Conservation (phyloP, 371 early-diverging fungal genomes). For the Mortierella sp. region DNA sequence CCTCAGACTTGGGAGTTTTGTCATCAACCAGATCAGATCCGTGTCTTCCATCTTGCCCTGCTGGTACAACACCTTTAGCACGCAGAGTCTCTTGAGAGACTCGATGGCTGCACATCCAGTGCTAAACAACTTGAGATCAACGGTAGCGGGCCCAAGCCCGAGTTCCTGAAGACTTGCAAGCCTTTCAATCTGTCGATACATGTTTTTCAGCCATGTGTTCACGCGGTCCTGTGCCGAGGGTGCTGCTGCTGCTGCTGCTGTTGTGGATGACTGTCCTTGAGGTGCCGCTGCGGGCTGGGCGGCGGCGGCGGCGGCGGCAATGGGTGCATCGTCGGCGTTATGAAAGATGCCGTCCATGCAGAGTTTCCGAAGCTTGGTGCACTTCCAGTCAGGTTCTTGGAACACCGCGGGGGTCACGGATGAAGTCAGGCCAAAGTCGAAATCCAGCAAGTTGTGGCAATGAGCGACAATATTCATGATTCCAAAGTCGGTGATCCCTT, state of each 20-base stretch:
- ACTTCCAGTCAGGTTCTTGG: constrained; percentile 21
- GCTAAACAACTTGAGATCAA: constrained; percentile 3
- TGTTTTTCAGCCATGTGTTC: not conserved
- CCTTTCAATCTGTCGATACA: constrained; percentile 24
- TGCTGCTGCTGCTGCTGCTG: not conserved
- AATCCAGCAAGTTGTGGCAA: constrained; percentile 6
- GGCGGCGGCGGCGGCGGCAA: too few relatives aligned
- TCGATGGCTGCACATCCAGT: not conserved
- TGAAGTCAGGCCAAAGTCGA: constrained; percentile 7
- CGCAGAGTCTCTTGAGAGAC: not conserved
- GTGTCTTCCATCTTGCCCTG: not conserved
- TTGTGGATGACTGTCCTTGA: not conserved
- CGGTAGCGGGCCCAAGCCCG: constrained; percentile 3
- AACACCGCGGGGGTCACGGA: constrained; percentile 3
- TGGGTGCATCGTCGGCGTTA: not conserved
- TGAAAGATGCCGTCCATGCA: not conserved
- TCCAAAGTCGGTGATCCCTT: not conserved
- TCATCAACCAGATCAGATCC: constrained; percentile 25
- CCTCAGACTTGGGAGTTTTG: constrained; percentile 7
- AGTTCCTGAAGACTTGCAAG: constrained; percentile 10
- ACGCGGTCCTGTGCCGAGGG: not conserved
- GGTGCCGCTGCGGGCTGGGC: not conserved
- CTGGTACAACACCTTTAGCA: not conserved
- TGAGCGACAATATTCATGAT: constrained; percentile 5
- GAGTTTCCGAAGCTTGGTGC: constrained; percentile 5